Evolutionary conservation across 1,284 basidiomycete species (phyloP).

Genomic region (Afroboletus lepidellus): DNA sequence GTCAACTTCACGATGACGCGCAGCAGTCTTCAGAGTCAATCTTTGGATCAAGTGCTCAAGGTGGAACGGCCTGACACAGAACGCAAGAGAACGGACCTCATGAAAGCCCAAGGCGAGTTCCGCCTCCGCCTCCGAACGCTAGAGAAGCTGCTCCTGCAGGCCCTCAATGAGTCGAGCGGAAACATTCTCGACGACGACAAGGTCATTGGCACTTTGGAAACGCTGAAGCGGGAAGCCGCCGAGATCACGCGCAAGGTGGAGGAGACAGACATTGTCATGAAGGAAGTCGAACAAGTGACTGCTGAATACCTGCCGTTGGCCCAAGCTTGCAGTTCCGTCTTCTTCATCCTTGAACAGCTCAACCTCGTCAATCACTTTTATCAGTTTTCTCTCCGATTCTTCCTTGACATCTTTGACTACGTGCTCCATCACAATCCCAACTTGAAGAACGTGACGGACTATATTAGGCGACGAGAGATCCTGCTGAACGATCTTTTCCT

Average conservation of each 20-base stretch:
- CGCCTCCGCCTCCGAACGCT: slow-evolving; percentile 88
- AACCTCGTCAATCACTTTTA: slow-evolving; percentile 97
- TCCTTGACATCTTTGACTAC: slow-evolving; percentile 98
- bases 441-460: slow-evolving; percentile 75
- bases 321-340: slow-evolving; percentile 94
- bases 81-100: slow-evolving; percentile 94
- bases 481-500: slow-evolving; percentile 92
- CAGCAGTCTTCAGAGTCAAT: slow-evolving; percentile 97
- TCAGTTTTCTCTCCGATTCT: slow-evolving; percentile 96
- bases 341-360: slow-evolving; percentile 96
- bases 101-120: slow-evolving; percentile 99
- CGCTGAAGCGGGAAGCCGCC: slow-evolving; percentile 94
- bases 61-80: slow-evolving; percentile 97
- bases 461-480: slow-evolving; percentile 74
- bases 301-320: slow-evolving; percentile 93
- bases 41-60: slow-evolving; percentile 94
- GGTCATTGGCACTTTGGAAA: slow-evolving; percentile 96
- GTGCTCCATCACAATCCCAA: slow-evolving; percentile 92
- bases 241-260: slow-evolving; percentile 97
- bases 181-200: slow-evolving; percentile 99
- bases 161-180: slow-evolving; percentile 94
- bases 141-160: slow-evolving; percentile 91
- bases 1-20: slow-evolving; percentile 99
- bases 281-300: slow-evolving; percentile 94
- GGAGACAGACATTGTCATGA: slow-evolving; percentile 95